Evolutionary conservation across 495 filamentous ascomycete genomes (phyloP).

Genomic region (Amorphotheca resinae): DNA sequence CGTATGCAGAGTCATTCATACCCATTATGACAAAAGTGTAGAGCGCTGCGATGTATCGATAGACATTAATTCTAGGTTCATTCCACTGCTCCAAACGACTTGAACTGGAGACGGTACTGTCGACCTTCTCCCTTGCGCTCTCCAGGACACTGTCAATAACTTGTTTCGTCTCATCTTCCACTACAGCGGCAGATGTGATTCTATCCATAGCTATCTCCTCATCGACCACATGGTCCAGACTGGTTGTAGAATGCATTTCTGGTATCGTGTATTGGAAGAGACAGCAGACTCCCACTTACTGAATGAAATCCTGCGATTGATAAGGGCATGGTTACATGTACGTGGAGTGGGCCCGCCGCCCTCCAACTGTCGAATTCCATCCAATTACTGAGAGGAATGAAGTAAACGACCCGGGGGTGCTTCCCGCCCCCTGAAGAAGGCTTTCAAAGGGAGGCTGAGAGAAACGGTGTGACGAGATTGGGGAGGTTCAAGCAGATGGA

Average conservation of each 20-base stretch:
- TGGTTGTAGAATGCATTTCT: too few species aligned
- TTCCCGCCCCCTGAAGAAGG: too few species aligned
- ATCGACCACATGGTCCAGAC: neutral
- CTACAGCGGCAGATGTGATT: neutral
- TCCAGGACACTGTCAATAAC: neutral
- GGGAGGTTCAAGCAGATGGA: too few species aligned
- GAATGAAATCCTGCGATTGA: neutral
- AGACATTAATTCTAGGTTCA: conserved; percentile 48
- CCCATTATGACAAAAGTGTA: conserved; percentile 71
- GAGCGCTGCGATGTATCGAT: conserved; percentile 51
- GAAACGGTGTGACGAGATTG: too few species aligned
- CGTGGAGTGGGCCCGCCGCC: too few species aligned
- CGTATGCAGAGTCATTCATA: conserved; percentile 69
- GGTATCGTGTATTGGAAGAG: too few species aligned
- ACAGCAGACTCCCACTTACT: too few species aligned
- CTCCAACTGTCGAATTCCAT: too few species aligned
- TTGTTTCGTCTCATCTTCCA: neutral
- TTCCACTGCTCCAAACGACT: conserved; percentile 49
- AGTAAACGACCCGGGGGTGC: too few species aligned
- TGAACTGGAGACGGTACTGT: neutral
- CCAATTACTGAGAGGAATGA: too few species aligned
- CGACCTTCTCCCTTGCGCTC: neutral
- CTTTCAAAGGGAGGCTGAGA: too few species aligned
- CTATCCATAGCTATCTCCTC: neutral
- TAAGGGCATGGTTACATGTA: too few species aligned